Percentiles rank a stretch among this genome's conserved stretches.
phyloP scores from a whole-genome alignment of 2,329 filamentous ascomycete species.

The Monosporascus sp. region DNA sequence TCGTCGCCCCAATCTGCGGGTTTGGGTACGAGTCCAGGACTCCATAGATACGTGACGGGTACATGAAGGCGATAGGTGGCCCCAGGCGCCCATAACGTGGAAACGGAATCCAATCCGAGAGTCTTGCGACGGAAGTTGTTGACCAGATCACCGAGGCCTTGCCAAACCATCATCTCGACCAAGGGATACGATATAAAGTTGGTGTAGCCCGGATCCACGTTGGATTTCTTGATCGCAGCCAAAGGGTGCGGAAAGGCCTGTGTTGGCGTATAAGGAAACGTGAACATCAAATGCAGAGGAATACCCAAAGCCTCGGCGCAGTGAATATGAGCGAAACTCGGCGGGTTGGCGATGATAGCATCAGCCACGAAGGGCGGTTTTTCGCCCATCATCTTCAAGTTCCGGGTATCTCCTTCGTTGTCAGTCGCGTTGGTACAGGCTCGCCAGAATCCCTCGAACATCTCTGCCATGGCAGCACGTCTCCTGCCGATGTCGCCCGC shows the following conservation, averaged over 20 bases:
- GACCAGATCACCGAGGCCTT: conserved; percentile 75
- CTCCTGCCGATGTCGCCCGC: conserved; percentile 66
- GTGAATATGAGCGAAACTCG: conserved; percentile 72
- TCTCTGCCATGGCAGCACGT: conserved; percentile 67
- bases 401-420: conserved; percentile 56
- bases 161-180: conserved; percentile 87
- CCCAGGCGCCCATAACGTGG: conserved; percentile 71
- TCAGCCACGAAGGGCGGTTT: conserved; percentile 63
- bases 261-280: conserved; percentile 74
- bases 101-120: conserved; percentile 66
- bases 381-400: conserved; percentile 59
- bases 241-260: conserved; percentile 72
- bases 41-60: conserved; percentile 71
- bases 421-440: conserved; percentile 71
- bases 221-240: conserved; percentile 67
- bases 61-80: conserved; percentile 68
- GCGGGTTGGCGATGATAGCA: conserved; percentile 81
- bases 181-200: conserved; percentile 79
- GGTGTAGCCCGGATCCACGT: conserved; percentile 66
- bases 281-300: conserved; percentile 83
- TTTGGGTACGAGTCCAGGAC: conserved; percentile 60
- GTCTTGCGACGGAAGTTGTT: conserved; percentile 69
- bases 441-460: conserved; percentile 80
- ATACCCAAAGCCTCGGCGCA: conserved; percentile 75
- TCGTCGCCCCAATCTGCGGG: conserved; percentile 63